Evolutionary conservation across 108 stramenopile species (phyloP).

Genomic region (Nitzschia sp.): DNA sequence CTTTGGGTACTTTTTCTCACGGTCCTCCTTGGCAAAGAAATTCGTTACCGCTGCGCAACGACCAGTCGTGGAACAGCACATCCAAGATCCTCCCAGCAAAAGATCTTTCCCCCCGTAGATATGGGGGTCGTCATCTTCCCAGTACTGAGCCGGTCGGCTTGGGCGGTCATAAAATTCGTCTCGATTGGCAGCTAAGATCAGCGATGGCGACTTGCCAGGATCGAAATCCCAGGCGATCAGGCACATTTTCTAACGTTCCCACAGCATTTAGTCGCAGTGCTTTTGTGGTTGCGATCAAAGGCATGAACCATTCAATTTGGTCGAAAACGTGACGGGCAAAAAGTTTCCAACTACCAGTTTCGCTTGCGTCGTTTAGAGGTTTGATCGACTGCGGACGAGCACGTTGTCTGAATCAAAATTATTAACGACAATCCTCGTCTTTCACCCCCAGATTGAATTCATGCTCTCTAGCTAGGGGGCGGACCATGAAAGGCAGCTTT

Average conservation of each 20-base stretch:
- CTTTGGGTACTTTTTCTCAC: constrained; percentile 1
- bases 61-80: constrained; percentile 5
- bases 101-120: constrained; percentile 17
- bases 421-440: too few relatives aligned
- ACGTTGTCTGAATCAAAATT: too few relatives aligned
- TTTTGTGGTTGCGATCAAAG: too few relatives aligned
- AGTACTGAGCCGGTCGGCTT: neutral
- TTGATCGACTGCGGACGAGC: too few relatives aligned
- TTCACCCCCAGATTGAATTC: too few relatives aligned
- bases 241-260: neutral
- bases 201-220: neutral
- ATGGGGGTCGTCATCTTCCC: neutral
- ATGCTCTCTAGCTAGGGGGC: too few relatives aligned
- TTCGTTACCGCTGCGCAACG: constrained; percentile 1
- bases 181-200: constrained; percentile 5
- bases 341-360: too few relatives aligned
- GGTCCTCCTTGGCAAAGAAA: neutral
- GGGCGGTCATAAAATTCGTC: constrained; percentile 11
- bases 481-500: too few relatives aligned
- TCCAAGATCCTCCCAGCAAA: constrained; percentile 2
- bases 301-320: too few relatives aligned
- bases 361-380: too few relatives aligned
- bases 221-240: constrained; percentile 6
- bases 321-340: too few relatives aligned
- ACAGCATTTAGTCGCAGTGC: neutral